These are phyloP conservation scores for Cavenderia fasciculata DNA, from an alignment of 78 protist species.

Conservation along the genomic window DNA sequence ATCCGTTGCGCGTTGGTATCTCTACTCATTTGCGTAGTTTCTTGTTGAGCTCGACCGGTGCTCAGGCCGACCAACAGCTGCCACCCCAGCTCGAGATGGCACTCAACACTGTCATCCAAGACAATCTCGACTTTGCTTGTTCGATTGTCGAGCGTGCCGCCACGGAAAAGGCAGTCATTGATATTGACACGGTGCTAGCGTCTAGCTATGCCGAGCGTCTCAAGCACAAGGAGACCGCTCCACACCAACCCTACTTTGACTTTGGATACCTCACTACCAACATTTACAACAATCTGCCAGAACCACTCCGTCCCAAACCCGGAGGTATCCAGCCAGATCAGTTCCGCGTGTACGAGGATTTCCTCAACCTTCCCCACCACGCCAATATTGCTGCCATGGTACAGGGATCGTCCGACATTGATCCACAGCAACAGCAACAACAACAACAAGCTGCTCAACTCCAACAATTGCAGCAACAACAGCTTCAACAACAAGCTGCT, in stretches of 20 bases:
- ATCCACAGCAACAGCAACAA: constrained; percentile 16
- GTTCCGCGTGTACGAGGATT: constrained; percentile 92
- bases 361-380: constrained; percentile 75
- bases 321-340: constrained; percentile 87
- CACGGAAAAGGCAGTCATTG: constrained; percentile 82
- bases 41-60: constrained; percentile 14
- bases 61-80: constrained; percentile 9
- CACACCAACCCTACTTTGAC: constrained; percentile 80
- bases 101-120: constrained; percentile 73
- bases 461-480: constrained; percentile 11
- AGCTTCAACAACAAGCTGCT: not conserved
- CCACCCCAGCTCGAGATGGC: constrained; percentile 79
- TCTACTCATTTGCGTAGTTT: constrained; percentile 62
- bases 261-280: constrained; percentile 36
- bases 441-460: not conserved
- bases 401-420: constrained; percentile 6
- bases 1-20: constrained; percentile 90
- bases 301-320: constrained; percentile 85
- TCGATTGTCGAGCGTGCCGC: constrained; percentile 93
- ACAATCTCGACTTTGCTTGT: constrained; percentile 94
- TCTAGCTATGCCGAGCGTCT: constrained; percentile 69
- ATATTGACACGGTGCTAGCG: constrained; percentile 88
- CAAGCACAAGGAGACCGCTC: constrained; percentile 72
- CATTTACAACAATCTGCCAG: constrained; percentile 87
- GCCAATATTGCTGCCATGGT: not conserved